A percentile compares a stretch with the other conserved stretches of the same genome.
These are phyloP conservation scores for Phytopythium litorale DNA, from an alignment of 352 stramenopile species.

Conservation along the genomic window DNA sequence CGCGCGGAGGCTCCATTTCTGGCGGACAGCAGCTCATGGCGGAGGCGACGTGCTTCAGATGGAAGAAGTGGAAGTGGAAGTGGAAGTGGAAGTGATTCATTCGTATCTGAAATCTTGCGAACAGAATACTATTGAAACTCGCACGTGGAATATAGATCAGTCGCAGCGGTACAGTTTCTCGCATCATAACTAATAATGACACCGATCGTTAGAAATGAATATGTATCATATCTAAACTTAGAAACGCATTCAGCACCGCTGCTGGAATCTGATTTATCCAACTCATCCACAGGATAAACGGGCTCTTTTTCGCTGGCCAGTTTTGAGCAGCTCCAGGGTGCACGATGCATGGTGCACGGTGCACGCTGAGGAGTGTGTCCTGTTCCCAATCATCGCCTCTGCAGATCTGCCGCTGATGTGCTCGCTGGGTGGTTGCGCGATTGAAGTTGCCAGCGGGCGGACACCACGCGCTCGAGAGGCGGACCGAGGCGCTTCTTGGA, in stretches of 20 bases:
- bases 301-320: not conserved
- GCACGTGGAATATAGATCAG: not conserved
- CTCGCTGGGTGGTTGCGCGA: not conserved
- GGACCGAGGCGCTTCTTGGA: not conserved
- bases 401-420: not conserved
- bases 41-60: not conserved
- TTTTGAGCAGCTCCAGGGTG: no score
- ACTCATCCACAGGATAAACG: not conserved
- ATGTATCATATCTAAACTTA: no score
- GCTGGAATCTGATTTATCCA: not conserved
- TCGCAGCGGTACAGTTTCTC: not conserved
- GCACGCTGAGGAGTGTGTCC: no score
- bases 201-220: not conserved
- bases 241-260: not conserved
- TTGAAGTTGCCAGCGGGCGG: not conserved
- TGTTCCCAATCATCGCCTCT: not conserved
- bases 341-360: no score
- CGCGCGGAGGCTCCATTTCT: constrained; percentile 15
- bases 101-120: no score
- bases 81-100: no score
- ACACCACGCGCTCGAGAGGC: not conserved
- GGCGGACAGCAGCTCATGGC: constrained; percentile 43
- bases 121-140: not conserved
- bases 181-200: not conserved
- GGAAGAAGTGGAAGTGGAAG: no score